Evolutionary conservation across 768 basidiomycete genomes (phyloP).

Genomic region (Rhodosporidiobolus sp.): DNA sequence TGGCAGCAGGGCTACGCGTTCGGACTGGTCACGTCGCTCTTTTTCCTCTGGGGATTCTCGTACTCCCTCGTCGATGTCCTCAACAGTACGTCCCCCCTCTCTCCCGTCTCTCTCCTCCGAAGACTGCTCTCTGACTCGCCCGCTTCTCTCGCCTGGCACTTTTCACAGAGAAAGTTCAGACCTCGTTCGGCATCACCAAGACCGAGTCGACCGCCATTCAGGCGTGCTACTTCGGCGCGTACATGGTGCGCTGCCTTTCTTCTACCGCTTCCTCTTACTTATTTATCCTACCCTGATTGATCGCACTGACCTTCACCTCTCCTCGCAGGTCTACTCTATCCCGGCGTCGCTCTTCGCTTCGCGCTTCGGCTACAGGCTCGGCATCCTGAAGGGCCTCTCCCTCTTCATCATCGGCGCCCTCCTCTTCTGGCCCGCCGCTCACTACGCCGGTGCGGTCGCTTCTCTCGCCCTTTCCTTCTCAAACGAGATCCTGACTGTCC

Average conservation of each 20-base stretch:
- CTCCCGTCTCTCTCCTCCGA: no score
- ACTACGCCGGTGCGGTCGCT: no score
- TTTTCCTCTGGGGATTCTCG: slow-evolving; percentile 51
- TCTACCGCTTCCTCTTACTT: slow-evolving; percentile 49
- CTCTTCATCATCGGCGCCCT: slow-evolving; percentile 59
- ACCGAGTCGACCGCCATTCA: slow-evolving; percentile 72
- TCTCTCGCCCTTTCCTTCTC: no score
- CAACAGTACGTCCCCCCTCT: no score
- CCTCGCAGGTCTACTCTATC: slow-evolving; percentile 43
- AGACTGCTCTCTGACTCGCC: no score
- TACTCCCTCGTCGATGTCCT: slow-evolving; percentile 45
- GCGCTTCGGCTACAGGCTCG: slow-evolving; percentile 48
- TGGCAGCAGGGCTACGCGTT: slow-evolving; percentile 55
- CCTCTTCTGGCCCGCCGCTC: slow-evolving; percentile 76
- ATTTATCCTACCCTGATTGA: no score
- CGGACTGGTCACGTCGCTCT: slow-evolving; percentile 68
- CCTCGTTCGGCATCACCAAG: slow-evolving; percentile 64
- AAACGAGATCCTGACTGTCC: no score
- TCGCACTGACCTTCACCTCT: slow-evolving; percentile 56
- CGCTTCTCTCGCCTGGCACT: no score
- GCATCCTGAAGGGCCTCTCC: slow-evolving; percentile 43
- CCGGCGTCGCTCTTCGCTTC: slow-evolving; percentile 56
- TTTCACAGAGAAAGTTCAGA: slow-evolving; percentile 76
- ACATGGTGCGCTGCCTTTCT: slow-evolving; percentile 47
- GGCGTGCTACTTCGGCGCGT: slow-evolving; percentile 56